These are phyloP conservation scores for Cercospora sp. DNA, from an alignment of 2,329 filamentous ascomycete genomes.

Conservation along the genomic window DNA sequence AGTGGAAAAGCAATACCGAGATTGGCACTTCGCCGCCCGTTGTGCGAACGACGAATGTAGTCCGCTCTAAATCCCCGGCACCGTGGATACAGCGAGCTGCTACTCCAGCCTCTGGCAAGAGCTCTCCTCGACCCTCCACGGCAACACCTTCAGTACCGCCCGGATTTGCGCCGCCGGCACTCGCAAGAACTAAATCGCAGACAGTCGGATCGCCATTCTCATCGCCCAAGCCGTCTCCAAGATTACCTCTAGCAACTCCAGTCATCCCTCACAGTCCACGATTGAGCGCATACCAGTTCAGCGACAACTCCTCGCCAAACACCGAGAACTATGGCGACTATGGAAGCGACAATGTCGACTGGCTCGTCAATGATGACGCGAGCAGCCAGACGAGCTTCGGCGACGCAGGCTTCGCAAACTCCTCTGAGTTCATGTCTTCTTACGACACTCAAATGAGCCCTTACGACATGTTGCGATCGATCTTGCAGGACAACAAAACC, in stretches of 20 bases:
- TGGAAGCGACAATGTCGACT: slow-evolving; percentile 92
- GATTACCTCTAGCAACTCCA: slow-evolving; percentile 85
- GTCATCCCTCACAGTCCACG: slow-evolving; percentile 91
- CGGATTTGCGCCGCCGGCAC: slow-evolving; percentile 73
- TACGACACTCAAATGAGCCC: slow-evolving; percentile 89
- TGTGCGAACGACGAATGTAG: slow-evolving; percentile 75
- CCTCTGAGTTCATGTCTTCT: slow-evolving; percentile 71
- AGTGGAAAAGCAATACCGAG: slow-evolving; percentile 65
- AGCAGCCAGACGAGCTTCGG: slow-evolving; percentile 78
- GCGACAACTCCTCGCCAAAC: slow-evolving; percentile 70
- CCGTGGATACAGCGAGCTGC: slow-evolving; percentile 77
- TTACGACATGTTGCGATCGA: slow-evolving; percentile 95
- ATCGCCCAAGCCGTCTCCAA: slow-evolving; percentile 88
- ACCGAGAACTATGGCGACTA: slow-evolving; percentile 88
- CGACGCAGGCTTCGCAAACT: slow-evolving; percentile 72
- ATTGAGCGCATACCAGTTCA: slow-evolving; percentile 94
- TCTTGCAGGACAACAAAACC: slow-evolving; percentile 81
- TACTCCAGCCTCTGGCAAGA: slow-evolving; percentile 76
- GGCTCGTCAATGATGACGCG: slow-evolving; percentile 83
- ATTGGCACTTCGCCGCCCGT: slow-evolving; percentile 74
- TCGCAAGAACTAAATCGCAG: slow-evolving; percentile 73
- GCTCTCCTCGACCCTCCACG: slow-evolving; percentile 73
- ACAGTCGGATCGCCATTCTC: slow-evolving; percentile 81
- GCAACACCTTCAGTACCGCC: slow-evolving; percentile 83
- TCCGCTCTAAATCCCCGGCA: slow-evolving; percentile 87